Evolutionary conservation across 2,329 filamentous ascomycete species (phyloP).

Genomic region (Colletotrichum sp.): DNA sequence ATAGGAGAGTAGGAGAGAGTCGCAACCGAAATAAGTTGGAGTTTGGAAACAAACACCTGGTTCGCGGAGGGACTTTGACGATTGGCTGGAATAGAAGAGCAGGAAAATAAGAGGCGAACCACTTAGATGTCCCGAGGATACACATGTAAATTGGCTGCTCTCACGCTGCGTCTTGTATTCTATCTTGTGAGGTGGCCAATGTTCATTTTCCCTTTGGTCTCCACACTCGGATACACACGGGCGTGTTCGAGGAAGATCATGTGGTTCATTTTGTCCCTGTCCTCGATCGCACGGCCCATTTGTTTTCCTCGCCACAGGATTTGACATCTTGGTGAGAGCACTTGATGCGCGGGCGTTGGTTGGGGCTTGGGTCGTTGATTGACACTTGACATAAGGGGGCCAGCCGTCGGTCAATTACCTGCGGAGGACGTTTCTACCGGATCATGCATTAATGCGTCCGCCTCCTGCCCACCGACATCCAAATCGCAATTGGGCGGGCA

Average conservation of each 20-base stretch:
- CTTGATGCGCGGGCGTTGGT: not conserved
- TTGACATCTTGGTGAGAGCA: conserved; percentile 1
- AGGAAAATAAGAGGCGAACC: not conserved
- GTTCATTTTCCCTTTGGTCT: not conserved
- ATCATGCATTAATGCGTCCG: conserved; percentile 12
- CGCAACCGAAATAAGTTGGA: not conserved
- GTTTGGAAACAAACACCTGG: not conserved
- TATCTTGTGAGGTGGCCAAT: not conserved
- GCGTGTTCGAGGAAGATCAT: not conserved
- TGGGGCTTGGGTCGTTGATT: not conserved
- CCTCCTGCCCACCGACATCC: not conserved
- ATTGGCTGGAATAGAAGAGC: not conserved
- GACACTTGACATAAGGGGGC: not conserved
- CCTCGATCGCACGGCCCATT: not conserved
- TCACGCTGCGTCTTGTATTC: no score
- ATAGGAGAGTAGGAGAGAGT: not conserved
- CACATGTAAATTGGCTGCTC: not conserved
- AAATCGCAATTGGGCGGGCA: not conserved
- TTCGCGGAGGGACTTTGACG: not conserved
- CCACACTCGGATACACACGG: not conserved
- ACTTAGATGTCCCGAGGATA: not conserved
- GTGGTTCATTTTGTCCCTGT: not conserved
- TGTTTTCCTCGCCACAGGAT: not conserved
- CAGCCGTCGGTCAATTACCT: not conserved
- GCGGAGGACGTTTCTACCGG: not conserved